phyloP scores from a whole-genome alignment of 2,329 filamentous ascomycete species.

The Hirsutella rhossiliensis region DNA sequence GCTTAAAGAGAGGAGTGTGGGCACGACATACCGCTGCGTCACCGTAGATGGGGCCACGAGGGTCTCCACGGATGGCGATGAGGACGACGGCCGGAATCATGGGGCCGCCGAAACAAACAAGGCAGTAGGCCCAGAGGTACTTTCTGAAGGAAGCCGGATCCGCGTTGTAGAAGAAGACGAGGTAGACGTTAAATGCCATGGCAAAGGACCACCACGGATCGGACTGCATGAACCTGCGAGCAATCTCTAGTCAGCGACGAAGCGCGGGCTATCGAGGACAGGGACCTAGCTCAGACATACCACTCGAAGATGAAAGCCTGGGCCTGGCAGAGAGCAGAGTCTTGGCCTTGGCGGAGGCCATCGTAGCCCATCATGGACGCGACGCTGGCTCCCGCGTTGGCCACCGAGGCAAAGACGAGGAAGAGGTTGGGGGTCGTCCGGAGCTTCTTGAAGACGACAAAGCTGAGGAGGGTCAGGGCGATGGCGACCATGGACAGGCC shows the following conservation, averaged over 20 bases:
- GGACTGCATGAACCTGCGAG: slow-evolving; percentile 58
- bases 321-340: slow-evolving; percentile 47
- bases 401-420: slow-evolving; percentile 22
- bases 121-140: slow-evolving; percentile 57
- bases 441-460: slow-evolving; percentile 34
- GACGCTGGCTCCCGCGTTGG: slow-evolving; percentile 38
- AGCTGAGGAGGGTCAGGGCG: slow-evolving; percentile 35
- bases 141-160: slow-evolving; percentile 52
- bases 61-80: slow-evolving; percentile 39
- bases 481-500: slow-evolving; percentile 41
- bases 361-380: slow-evolving; percentile 62
- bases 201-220: slow-evolving; percentile 68
- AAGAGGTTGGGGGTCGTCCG: slow-evolving; percentile 46
- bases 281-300: slow-evolving; percentile 16
- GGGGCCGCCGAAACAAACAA: slow-evolving; percentile 59
- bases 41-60: slow-evolving; percentile 34
- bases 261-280: neutral
- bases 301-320: slow-evolving; percentile 54
- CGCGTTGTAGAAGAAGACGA: slow-evolving; percentile 48
- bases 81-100: slow-evolving; percentile 54
- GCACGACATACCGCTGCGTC: slow-evolving; percentile 38
- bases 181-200: slow-evolving; percentile 72
- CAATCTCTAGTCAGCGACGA: neutral
- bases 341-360: slow-evolving; percentile 41
- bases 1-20: neutral